Conservation (phyloP, 441 rosid species). For the Bruguiera hainesii region DNA sequence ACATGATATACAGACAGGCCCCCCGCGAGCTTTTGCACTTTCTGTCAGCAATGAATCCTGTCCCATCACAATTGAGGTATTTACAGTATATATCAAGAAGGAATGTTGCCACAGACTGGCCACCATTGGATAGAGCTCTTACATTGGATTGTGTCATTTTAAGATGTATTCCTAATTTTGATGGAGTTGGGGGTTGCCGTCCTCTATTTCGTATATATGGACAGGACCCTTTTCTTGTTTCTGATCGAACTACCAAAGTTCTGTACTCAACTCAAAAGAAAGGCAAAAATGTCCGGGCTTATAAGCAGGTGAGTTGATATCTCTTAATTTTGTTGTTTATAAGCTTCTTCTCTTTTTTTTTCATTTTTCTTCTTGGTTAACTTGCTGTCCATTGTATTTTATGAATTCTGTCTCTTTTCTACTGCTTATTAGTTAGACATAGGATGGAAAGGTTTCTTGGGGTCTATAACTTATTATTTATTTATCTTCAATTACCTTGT, state of each 20-base stretch:
- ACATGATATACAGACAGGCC: constrained; percentile 91
- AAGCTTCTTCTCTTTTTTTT: background rate
- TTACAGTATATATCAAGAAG: constrained; percentile 87
- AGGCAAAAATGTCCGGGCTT: constrained; percentile 53
- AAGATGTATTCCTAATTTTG: constrained; percentile 71
- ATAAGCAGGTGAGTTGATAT: constrained; percentile 62
- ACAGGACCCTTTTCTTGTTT: constrained; percentile 66
- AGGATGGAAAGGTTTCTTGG: too few species aligned
- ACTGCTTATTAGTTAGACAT: too few species aligned
- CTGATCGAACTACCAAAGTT: constrained; percentile 52
- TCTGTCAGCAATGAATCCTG: constrained; percentile 77
- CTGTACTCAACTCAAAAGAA: constrained; percentile 62
- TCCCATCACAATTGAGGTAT: constrained; percentile 88
- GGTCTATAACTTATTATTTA: too few species aligned
- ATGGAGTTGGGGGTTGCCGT: constrained; percentile 72
- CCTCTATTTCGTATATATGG: constrained; percentile 88
- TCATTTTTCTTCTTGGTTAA: too few species aligned
- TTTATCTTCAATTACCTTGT: too few species aligned
- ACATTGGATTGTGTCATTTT: constrained; percentile 82
- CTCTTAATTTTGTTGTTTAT: background rate
- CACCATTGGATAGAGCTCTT: constrained; percentile 83
- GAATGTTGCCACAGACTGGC: constrained; percentile 90
- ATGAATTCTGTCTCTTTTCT: too few species aligned
- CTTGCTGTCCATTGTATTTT: too few species aligned
- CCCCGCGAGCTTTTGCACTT: constrained; percentile 81